These are phyloP conservation scores for Pyrenophora tritici-repentis DNA, from an alignment of 2,329 filamentous ascomycete species.

Conservation along the genomic window DNA sequence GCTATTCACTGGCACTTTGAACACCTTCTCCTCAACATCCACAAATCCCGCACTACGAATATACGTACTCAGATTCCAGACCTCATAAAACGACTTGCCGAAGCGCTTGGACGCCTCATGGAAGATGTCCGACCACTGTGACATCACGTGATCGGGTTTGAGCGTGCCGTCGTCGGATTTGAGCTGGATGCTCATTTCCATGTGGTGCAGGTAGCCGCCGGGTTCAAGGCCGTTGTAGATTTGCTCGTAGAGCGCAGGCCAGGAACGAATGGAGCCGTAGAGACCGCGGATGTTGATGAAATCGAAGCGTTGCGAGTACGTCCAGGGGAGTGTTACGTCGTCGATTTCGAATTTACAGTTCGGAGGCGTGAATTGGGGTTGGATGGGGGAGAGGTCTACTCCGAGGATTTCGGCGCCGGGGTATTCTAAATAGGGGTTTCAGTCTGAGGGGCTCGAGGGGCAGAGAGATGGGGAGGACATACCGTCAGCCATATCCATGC, in stretches of 20 bases:
- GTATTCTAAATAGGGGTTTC: constrained; percentile 10
- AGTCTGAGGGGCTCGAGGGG: background rate
- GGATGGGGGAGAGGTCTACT: constrained; percentile 55
- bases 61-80: constrained; percentile 32
- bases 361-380: constrained; percentile 51
- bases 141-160: constrained; percentile 34
- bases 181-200: constrained; percentile 50
- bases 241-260: constrained; percentile 47
- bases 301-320: constrained; percentile 41
- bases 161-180: constrained; percentile 48
- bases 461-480: background rate
- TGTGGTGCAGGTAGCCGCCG: constrained; percentile 49
- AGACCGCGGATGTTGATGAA: constrained; percentile 52
- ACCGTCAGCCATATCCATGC: constrained; percentile 34
- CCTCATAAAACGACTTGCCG: constrained; percentile 34
- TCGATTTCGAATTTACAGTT: constrained; percentile 55
- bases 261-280: constrained; percentile 51
- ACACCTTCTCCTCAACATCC: constrained; percentile 33
- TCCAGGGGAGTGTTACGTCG: constrained; percentile 50
- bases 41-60: constrained; percentile 35
- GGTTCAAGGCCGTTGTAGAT: constrained; percentile 35
- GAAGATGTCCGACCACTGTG: constrained; percentile 34
- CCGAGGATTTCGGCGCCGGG: constrained; percentile 50
- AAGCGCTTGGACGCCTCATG: constrained; percentile 29
- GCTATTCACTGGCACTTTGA: constrained; percentile 36